Percentiles rank a stretch among this genome's conserved stretches.
phyloP scores from a whole-genome alignment of 805 yeast genomes.

The Kuraishia ogatae region DNA sequence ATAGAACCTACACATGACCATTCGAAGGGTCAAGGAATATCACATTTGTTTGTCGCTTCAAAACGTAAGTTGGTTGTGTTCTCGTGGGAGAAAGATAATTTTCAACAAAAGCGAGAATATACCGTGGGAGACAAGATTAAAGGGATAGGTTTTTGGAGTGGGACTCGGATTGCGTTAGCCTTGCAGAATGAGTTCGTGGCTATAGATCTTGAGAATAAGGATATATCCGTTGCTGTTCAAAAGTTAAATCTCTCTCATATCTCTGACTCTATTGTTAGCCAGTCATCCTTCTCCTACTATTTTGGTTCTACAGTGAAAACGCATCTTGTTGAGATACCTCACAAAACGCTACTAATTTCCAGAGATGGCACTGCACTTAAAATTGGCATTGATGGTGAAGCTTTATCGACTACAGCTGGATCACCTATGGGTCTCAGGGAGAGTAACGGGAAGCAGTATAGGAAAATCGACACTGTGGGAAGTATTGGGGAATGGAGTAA shows the following conservation, averaged over 20 bases:
- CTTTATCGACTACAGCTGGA: not conserved
- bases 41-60: constrained; percentile 9
- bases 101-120: constrained; percentile 15
- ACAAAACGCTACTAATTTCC: constrained; percentile 15
- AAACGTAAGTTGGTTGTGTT: constrained; percentile 15
- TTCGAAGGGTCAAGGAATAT: not conserved
- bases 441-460: not conserved
- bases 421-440: too few relatives aligned
- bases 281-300: constrained; percentile 6
- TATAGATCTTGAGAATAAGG: constrained; percentile 5
- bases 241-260: constrained; percentile 4
- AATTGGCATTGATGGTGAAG: constrained; percentile 13
- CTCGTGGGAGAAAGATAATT: constrained; percentile 14
- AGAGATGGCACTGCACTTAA: constrained; percentile 16
- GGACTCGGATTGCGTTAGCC: constrained; percentile 13
- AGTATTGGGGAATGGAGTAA: constrained; percentile 1
- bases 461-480: too few relatives aligned
- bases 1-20: not conserved
- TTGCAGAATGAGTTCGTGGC: constrained; percentile 15
- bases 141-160: constrained; percentile 14
- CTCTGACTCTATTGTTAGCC: constrained; percentile 4
- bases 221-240: constrained; percentile 1
- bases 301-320: not conserved
- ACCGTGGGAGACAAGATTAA: constrained; percentile 16
- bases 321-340: not conserved